Conservation (phyloP, 2,329 filamentous ascomycete genomes). For the Triangularia setosa region DNA sequence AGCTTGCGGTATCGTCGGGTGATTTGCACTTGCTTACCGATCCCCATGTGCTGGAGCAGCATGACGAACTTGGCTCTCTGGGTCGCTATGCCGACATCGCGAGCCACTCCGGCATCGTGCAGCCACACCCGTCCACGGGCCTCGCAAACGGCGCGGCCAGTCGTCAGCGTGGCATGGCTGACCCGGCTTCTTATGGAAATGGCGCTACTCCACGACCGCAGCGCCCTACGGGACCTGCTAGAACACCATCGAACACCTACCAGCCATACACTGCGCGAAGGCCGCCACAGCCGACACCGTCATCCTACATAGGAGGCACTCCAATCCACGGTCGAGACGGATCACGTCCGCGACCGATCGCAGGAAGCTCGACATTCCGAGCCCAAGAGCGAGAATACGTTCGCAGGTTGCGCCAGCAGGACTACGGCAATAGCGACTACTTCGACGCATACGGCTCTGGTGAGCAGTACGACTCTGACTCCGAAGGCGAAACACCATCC, state of each 20-base stretch:
- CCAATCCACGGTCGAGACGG: slow-evolving; percentile 44
- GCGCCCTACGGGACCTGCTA: slow-evolving; percentile 63
- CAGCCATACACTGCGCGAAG: slow-evolving; percentile 62
- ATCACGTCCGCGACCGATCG: slow-evolving; percentile 48
- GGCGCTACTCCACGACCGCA: slow-evolving; percentile 47
- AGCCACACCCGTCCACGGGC: slow-evolving; percentile 36
- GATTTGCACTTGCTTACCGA: slow-evolving; percentile 44
- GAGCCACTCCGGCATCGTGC: slow-evolving; percentile 39
- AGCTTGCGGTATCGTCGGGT: slow-evolving; percentile 45
- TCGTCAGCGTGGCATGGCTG: slow-evolving; percentile 36
- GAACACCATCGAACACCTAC: slow-evolving; percentile 78
- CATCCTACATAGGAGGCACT: slow-evolving; percentile 40
- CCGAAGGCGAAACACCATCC: slow-evolving; percentile 85
- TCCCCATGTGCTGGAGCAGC: slow-evolving; percentile 43
- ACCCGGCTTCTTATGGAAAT: slow-evolving; percentile 31
- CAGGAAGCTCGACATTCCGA: slow-evolving; percentile 49
- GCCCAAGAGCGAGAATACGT: slow-evolving; percentile 94
- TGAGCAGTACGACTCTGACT: slow-evolving; percentile 68
- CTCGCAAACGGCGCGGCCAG: slow-evolving; percentile 41
- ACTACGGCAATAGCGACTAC: slow-evolving; percentile 56
- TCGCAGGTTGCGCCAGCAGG: slow-evolving; percentile 79
- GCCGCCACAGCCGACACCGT: slow-evolving; percentile 34
- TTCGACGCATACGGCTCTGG: slow-evolving; percentile 69
- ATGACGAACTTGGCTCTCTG: slow-evolving; percentile 46
- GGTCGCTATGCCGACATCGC: slow-evolving; percentile 41